Evolutionary conservation across 1,284 basidiomycete species (phyloP).

Genomic region (Butyriboletus appendiculatus): DNA sequence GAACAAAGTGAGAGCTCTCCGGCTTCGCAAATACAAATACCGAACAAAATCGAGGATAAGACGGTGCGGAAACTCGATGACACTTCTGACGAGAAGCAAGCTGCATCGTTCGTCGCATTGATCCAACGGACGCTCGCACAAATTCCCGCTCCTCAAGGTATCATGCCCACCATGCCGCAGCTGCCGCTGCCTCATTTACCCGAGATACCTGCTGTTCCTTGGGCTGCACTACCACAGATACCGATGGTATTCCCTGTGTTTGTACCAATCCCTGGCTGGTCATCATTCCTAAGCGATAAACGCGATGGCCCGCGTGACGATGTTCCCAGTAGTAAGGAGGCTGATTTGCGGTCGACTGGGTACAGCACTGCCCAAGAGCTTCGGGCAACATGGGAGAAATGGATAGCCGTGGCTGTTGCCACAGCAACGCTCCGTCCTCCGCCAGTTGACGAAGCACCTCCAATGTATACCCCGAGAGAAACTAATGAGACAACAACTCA

Average conservation of each 20-base stretch:
- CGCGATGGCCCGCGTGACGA: constrained; percentile 36
- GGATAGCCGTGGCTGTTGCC: constrained; percentile 56
- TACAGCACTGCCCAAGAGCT: constrained; percentile 58
- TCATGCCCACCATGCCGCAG: constrained; percentile 58
- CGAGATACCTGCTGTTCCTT: constrained; percentile 58
- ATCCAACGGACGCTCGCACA: constrained; percentile 76
- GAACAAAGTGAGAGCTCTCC: constrained; percentile 16
- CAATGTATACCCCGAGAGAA: constrained; percentile 66
- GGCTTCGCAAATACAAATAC: constrained; percentile 16
- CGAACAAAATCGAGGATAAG: constrained; percentile 27
- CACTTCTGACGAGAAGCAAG: constrained; percentile 62
- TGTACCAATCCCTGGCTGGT: constrained; percentile 69
- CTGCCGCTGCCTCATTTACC: constrained; percentile 55
- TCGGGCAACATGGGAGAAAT: constrained; percentile 72
- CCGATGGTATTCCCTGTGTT: constrained; percentile 80
- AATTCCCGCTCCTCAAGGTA: constrained; percentile 57
- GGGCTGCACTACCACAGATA: constrained; percentile 69
- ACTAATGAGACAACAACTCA: constrained; percentile 25
- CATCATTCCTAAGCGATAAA: constrained; percentile 57
- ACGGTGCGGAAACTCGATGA: constrained; percentile 15
- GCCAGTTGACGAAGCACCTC: constrained; percentile 59
- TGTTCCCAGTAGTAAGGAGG: constrained; percentile 34
- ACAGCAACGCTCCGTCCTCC: constrained; percentile 46
- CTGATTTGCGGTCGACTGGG: constrained; percentile 37
- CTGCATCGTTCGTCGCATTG: constrained; percentile 68